Evolutionary conservation across 495 filamentous ascomycete species (phyloP).

Genomic region (Durotheca rogersii): DNA sequence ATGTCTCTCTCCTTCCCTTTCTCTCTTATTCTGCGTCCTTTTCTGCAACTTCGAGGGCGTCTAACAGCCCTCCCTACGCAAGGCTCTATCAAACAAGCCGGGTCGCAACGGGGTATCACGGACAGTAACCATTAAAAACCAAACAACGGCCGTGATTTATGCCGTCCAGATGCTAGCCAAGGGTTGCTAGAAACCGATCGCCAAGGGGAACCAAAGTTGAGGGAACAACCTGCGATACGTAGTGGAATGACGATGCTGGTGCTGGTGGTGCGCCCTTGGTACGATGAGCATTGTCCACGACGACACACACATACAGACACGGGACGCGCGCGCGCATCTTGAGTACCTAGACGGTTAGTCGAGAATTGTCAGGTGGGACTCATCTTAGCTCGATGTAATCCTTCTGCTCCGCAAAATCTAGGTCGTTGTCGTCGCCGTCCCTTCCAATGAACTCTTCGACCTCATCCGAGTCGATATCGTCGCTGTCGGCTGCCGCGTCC

Average conservation of each 20-base stretch:
- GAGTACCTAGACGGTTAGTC: constrained; percentile 26
- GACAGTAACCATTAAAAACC: constrained; percentile 25
- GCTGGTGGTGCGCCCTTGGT: constrained; percentile 8
- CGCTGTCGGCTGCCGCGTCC: constrained; percentile 71
- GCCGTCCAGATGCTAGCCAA: constrained; percentile 17
- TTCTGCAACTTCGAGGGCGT: constrained; percentile 16
- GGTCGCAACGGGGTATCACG: constrained; percentile 23
- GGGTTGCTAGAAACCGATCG: constrained; percentile 6
- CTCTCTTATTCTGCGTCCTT: background rate
- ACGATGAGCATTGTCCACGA: constrained; percentile 15
- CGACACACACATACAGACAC: constrained; percentile 7
- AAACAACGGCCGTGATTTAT: constrained; percentile 11
- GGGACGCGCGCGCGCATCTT: too few relatives aligned
- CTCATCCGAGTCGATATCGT: constrained; percentile 88
- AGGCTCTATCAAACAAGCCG: constrained; percentile 8
- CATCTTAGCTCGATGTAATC: constrained; percentile 51
- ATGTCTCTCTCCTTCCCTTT: background rate
- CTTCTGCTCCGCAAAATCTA: constrained; percentile 45
- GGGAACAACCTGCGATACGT: too few relatives aligned
- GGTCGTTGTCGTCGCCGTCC: constrained; percentile 38
- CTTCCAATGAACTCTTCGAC: constrained; percentile 68
- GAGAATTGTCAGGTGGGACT: background rate
- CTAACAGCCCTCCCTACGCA: constrained; percentile 19
- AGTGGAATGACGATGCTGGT: too few relatives aligned
- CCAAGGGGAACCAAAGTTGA: background rate